A percentile compares a stretch with the other conserved stretches of the same genome.
These are phyloP conservation scores for Mycotypha africana DNA, from an alignment of 371 early-diverging fungal species.

Conservation along the genomic window DNA sequence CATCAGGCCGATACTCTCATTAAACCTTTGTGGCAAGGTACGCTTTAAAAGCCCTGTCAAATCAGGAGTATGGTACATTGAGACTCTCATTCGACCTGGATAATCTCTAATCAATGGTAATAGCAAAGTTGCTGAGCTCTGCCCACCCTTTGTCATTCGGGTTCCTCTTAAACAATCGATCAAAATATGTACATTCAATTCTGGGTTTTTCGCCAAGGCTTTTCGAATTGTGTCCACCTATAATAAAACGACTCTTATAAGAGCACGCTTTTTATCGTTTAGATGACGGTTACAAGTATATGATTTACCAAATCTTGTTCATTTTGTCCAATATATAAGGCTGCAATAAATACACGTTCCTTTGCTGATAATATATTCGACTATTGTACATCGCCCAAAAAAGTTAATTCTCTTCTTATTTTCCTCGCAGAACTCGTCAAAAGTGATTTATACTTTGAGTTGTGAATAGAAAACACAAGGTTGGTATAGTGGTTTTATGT, in stretches of 20 bases:
- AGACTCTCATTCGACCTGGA: conserved; percentile 60
- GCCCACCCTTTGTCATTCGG: conserved; percentile 46
- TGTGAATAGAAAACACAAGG: conserved; percentile 43
- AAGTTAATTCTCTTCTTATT: background rate
- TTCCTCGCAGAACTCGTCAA: too few relatives aligned
- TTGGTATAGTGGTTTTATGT: conserved; percentile 36
- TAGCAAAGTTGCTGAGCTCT: conserved; percentile 67
- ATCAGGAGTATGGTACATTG: conserved; percentile 85
- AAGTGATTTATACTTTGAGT: conserved; percentile 22
- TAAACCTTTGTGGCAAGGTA: conserved; percentile 79
- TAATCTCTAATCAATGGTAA: conserved; percentile 63
- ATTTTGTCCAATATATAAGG: conserved; percentile 82
- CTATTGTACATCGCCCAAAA: conserved; percentile 19
- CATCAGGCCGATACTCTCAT: conserved; percentile 90
- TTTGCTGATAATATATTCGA: conserved; percentile 61
- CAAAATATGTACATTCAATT: conserved; percentile 65
- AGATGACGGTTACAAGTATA: too few relatives aligned
- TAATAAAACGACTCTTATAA: background rate
- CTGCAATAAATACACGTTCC: conserved; percentile 72
- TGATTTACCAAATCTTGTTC: conserved; percentile 71
- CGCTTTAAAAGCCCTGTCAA: conserved; percentile 66
- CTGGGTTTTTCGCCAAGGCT: conserved; percentile 48
- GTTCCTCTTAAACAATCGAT: conserved; percentile 89
- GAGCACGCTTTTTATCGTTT: background rate
- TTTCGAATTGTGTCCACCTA: conserved; percentile 53